These are phyloP conservation scores for Pythium utonaiense DNA, from an alignment of 352 stramenopile genomes.

Conservation along the genomic window DNA sequence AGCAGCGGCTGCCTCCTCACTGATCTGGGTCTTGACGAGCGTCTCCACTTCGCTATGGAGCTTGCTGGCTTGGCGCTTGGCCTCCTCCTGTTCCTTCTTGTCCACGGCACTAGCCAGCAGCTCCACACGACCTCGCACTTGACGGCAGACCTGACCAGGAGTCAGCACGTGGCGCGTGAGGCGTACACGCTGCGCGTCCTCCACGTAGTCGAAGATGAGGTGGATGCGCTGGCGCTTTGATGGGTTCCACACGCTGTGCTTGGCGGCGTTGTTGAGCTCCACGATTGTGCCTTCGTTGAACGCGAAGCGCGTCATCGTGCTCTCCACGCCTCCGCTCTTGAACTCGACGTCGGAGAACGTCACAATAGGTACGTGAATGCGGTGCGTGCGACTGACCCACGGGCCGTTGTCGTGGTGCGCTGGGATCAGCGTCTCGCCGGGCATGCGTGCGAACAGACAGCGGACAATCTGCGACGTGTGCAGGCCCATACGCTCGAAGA, in stretches of 20 bases:
- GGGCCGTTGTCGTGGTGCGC: conserved; percentile 94
- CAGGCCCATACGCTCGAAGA: conserved; percentile 69
- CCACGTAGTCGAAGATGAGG: conserved; percentile 97
- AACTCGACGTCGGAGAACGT: conserved; percentile 70
- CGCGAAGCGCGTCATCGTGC: conserved; percentile 58
- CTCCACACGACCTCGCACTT: conserved; percentile 53
- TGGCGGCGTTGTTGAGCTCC: conserved; percentile 97
- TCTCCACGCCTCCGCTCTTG: conserved; percentile 54
- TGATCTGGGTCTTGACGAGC: conserved; percentile 20
- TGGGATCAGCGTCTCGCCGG: conserved; percentile 90
- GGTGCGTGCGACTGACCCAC: conserved; percentile 93
- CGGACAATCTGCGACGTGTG: conserved; percentile 71
- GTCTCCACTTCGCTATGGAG: conserved; percentile 32
- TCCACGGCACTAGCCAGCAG: conserved; percentile 30
- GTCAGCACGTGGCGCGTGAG: conserved; percentile 28
- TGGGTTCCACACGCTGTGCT: conserved; percentile 91
- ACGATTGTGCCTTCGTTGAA: conserved; percentile 91
- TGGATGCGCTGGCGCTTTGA: conserved; percentile 87
- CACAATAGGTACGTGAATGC: conserved; percentile 92
- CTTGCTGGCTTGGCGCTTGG: conserved; percentile 24
- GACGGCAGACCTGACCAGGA: conserved; percentile 41
- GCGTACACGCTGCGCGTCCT: conserved; percentile 30
- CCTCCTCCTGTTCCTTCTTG: conserved; percentile 20
- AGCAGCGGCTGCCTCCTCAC: conserved; percentile 15
- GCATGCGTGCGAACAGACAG: conserved; percentile 92